These are phyloP conservation scores for Colletotrichum sansevieriae DNA, from an alignment of 2,329 filamentous ascomycete species.

Conservation along the genomic window DNA sequence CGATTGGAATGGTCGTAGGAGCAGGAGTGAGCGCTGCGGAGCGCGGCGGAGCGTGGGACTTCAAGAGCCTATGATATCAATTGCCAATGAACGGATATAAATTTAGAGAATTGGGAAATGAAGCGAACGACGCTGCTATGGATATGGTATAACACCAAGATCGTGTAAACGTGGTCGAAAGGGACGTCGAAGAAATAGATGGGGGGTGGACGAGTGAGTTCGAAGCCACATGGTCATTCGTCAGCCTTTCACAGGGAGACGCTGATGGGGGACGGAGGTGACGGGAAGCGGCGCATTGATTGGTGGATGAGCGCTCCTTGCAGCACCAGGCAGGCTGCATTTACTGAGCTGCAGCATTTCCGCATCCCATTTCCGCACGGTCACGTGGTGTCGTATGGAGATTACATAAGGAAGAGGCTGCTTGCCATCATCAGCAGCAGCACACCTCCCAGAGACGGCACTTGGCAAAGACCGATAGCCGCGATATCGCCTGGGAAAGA, in stretches of 20 bases:
- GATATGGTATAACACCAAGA: neutral
- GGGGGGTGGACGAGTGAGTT: neutral
- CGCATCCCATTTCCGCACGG: neutral
- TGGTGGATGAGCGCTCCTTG: conserved; percentile 34
- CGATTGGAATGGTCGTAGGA: conserved; percentile 20
- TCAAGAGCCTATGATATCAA: conserved; percentile 24
- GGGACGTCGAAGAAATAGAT: neutral
- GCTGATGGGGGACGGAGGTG: conserved; percentile 26
- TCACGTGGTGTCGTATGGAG: neutral
- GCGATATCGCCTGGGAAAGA: neutral
- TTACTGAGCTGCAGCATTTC: neutral
- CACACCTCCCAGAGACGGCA: neutral
- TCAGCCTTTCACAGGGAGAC: conserved; percentile 39
- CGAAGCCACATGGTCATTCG: conserved; percentile 36
- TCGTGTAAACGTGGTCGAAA: neutral
- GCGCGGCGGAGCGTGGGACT: conserved; percentile 18
- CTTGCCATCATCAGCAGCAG: neutral
- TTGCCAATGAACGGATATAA: conserved; percentile 1
- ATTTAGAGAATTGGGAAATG: neutral
- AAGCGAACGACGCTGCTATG: neutral
- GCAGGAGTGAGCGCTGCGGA: conserved; percentile 17
- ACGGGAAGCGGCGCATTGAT: conserved; percentile 34
- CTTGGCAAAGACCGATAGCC: conserved; percentile 9
- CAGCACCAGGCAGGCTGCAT: conserved; percentile 29
- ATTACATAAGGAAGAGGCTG: neutral